Evolutionary conservation across 331 rosid species (phyloP).

Genomic region (Quercus lobata): DNA sequence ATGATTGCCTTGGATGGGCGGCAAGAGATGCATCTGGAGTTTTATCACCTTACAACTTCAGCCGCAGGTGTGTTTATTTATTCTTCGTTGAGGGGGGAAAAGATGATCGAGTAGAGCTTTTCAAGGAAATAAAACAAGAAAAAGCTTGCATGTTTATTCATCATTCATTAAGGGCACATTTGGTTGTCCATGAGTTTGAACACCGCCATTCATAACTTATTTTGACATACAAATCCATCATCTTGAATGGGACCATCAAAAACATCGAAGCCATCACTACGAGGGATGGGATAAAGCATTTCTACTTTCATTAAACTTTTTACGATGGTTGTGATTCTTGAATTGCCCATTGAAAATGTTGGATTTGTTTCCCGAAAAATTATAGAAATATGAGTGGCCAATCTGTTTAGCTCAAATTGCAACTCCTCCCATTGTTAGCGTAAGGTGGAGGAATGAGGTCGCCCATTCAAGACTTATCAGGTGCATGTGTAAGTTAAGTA

Average conservation of each 20-base stretch:
- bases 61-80: slow-evolving; percentile 49
- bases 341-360: neutral
- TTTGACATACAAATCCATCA: neutral
- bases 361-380: neutral
- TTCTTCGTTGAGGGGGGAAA: neutral
- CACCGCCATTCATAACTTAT: neutral
- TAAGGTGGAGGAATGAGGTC: too few relatives aligned
- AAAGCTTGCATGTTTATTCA: neutral
- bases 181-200: neutral
- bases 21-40: slow-evolving; percentile 81
- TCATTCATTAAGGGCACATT: neutral
- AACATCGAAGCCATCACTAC: neutral
- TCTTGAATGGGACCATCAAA: neutral
- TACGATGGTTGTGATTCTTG: neutral
- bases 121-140: neutral
- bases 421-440: too few relatives aligned
- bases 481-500: too few relatives aligned
- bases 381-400: neutral
- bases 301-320: neutral
- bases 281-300: neutral
- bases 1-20: slow-evolving; percentile 78
- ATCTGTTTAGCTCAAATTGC: too few relatives aligned
- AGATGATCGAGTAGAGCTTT: neutral
- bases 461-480: too few relatives aligned
- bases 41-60: slow-evolving; percentile 67